Evolutionary conservation across 148 eudicot genomes (phyloP).

Genomic region (Dysphania ambrosioides): DNA sequence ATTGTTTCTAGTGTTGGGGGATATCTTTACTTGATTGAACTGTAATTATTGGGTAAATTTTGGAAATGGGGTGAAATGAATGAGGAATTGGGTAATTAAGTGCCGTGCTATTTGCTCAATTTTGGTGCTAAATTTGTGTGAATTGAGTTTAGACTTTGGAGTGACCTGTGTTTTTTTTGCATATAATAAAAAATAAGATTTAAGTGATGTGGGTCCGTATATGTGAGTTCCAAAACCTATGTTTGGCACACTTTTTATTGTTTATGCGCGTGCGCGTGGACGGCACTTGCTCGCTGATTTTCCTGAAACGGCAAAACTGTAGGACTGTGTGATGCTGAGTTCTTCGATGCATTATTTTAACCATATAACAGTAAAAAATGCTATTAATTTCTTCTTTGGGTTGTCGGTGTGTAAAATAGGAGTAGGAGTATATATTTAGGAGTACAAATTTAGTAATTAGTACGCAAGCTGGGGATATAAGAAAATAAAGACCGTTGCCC

Average conservation of each 20-base stretch:
- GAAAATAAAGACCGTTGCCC: constrained; percentile 11
- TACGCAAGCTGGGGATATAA: not conserved
- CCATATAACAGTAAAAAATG: not conserved
- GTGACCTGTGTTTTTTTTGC: not conserved
- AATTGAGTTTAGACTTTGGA: not conserved
- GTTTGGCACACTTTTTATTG: not conserved
- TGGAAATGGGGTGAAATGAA: not conserved
- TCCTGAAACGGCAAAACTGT: constrained; percentile 8
- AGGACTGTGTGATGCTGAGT: constrained; percentile 12
- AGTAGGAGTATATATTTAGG: not conserved
- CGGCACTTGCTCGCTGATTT: constrained; percentile 9
- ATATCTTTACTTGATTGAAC: not conserved
- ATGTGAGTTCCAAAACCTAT: not conserved
- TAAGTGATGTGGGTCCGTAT: constrained; percentile 14
- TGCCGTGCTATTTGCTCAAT: constrained; percentile 14
- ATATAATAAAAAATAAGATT: constrained; percentile 2
- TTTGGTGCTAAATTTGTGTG: not conserved
- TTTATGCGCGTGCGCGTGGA: constrained; percentile 13
- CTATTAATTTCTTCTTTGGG: not conserved
- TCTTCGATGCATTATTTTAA: constrained; percentile 10
- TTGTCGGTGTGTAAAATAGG: constrained; percentile 17
- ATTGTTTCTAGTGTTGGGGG: not conserved
- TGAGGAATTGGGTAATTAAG: not conserved
- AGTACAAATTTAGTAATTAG: not conserved
- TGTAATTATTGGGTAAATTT: not conserved